Evolutionary conservation across 2,329 filamentous ascomycete species (phyloP).

Genomic region (Penicillium sp.): DNA sequence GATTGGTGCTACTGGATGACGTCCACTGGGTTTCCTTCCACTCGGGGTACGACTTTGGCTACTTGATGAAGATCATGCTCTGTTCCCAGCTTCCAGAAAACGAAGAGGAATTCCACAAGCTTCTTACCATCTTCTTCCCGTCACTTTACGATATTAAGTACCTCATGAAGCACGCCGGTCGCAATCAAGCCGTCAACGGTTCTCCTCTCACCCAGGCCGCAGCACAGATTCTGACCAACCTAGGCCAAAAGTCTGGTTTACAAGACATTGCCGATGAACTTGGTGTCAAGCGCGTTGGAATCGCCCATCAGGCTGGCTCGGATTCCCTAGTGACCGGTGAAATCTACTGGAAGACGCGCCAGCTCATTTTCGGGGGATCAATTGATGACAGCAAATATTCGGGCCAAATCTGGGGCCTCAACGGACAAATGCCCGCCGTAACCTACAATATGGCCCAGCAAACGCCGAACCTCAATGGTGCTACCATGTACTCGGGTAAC

Average conservation of each 20-base stretch:
- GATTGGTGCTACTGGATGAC: constrained; percentile 80
- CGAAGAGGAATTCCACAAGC: constrained; percentile 81
- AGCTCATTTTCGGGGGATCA: constrained; percentile 79
- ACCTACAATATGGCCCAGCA: constrained; percentile 47
- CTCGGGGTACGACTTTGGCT: constrained; percentile 96
- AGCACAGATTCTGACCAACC: constrained; percentile 73
- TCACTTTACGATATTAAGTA: constrained; percentile 95
- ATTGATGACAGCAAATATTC: constrained; percentile 75
- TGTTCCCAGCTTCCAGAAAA: constrained; percentile 81
- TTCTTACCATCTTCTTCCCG: constrained; percentile 91
- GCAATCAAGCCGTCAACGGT: constrained; percentile 62
- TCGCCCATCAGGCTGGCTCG: constrained; percentile 87
- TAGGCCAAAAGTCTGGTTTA: constrained; percentile 86
- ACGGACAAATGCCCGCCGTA: constrained; percentile 63
- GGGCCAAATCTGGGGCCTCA: constrained; percentile 91
- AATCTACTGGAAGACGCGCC: constrained; percentile 90
- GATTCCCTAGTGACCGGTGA: constrained; percentile 90
- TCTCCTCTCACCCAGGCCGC: constrained; percentile 64
- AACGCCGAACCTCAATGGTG: constrained; percentile 56
- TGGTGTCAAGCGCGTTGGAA: constrained; percentile 82
- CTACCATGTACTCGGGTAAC: constrained; percentile 50
- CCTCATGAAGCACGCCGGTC: constrained; percentile 84
- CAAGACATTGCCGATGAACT: constrained; percentile 93
- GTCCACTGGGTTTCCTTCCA: constrained; percentile 98
- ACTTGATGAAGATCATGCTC: constrained; percentile 89